Base-by-base conservation (phyloP, 805 yeast species). In the Hanseniaspora mollemarum region DNA sequence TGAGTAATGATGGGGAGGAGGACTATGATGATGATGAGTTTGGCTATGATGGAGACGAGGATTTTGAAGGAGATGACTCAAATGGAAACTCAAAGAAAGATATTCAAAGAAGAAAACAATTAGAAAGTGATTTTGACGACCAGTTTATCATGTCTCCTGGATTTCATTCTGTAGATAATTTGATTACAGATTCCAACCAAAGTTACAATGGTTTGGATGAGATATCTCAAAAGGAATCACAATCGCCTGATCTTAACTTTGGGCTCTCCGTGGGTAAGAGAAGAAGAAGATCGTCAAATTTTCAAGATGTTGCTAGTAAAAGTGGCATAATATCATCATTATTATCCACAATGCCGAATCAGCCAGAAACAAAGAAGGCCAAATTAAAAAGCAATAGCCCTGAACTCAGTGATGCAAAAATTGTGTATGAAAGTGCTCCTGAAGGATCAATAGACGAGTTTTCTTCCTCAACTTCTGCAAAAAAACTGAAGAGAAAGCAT, bases 401-500 rank as follows among this genome's bases (percentile, higher is more conserved):
- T 25, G 32, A 39, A n/a, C 32, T 16, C 9, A 25, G n/a, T 9
- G 43, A n/a, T 6, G 32, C 24, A 16, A 24, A 16, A 18, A 19
- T 35, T 35, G 39, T 18, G 13, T 35, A 35, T 35, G 21, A 16
- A 7, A 12, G 8, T 5, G 15, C 7, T 8, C 4, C 4, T 19
- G 15, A 4, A 8, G 39, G 8, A 4, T 15, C 9, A 18, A 4
- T 35, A 35, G 22, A 35, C 13, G 21, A 10, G 38, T 16, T 44
- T 32, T 18, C 49, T 52, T 2, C 18, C 31, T 19, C 43, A 32
- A 15, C 15, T 16, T 18, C 39, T 29, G 42, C 58, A 24, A 64
- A 63, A 37, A 66, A 66, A 56, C 15, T 48, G 3, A 68, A 68
- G 58, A 62, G 60, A 44, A 68, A 61, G 48, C 54, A 58, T 21